Evolutionary conservation across 2,329 filamentous ascomycete species (phyloP), one percentile per base, ranked within the genome.

Genomic region (Penicillium paneum): DNA sequence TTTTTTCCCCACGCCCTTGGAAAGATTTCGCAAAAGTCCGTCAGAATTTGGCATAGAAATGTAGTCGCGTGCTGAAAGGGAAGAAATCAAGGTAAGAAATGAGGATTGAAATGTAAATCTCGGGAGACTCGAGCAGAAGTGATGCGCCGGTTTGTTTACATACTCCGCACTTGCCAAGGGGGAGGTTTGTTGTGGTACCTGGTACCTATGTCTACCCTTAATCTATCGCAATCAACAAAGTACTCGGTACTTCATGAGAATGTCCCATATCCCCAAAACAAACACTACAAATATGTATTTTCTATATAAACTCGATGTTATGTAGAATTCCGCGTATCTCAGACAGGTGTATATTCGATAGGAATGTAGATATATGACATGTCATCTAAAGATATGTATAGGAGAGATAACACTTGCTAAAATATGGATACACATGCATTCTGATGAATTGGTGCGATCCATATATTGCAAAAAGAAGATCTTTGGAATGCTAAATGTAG

Each of bases 151-250:
- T 62, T 61, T 63, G 58, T 64, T 62, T 61, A 58, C 62, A 63
- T 64, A 64, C 62, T 62, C 59, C 59, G 58, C 57, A 61, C 59
- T 58, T 59, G 50, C 54, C 62, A 52, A 63, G 55, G 60, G 62
- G 56, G 54, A 61, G 61, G 60, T 64, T 64, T 64, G 61, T 63
- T 62, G 51, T 64, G 59, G 62, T 63, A 60, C 41, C 42, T 28
- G 42, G 45, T 61, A 55, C 56, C 34, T 36, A 24, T 26, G 13
- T 36, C 15, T 21, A n/a, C 39, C 24, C 38, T 13, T 13, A 32
- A 35, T 13, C 28, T 36, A 10, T 11, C 26, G 44, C 17, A 17
- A 13, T 55, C 15, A 8, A 51, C 1, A 5, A 54, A 35, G 52
- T 61, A 61, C 52, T 50, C 6, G 32, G 6, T 55, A 60, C 58